These are phyloP conservation scores for Cucurbitaria berberidis DNA, from an alignment of 2,329 filamentous ascomycete genomes.

Conservation along the genomic window DNA sequence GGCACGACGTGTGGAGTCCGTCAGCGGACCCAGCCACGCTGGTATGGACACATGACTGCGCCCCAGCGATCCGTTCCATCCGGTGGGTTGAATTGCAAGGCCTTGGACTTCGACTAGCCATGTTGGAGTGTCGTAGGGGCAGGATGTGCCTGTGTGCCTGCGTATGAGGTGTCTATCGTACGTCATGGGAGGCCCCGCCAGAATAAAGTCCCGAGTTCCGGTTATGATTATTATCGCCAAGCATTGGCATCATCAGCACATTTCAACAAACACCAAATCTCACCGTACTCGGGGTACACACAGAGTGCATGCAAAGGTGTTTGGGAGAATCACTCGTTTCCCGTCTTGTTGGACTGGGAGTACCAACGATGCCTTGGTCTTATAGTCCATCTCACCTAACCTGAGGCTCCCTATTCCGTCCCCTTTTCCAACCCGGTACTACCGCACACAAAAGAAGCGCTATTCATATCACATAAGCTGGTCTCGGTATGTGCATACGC, in stretches of 20 bases:
- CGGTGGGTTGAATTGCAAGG: background rate
- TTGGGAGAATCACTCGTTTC: background rate
- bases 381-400: background rate
- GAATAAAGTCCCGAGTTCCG: background rate
- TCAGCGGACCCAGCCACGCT: constrained; percentile 13
- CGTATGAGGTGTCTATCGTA: background rate
- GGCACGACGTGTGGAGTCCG: constrained; percentile 6
- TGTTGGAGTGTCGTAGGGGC: background rate
- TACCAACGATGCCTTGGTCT: background rate
- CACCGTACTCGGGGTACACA: no score
- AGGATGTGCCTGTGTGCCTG: background rate
- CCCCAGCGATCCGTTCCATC: background rate
- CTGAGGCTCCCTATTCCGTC: background rate
- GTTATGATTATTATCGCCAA: constrained; percentile 1
- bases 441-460: background rate
- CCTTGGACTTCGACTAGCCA: background rate
- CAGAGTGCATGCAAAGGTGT: no score
- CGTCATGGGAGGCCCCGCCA: background rate
- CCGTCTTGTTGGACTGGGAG: background rate
- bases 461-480: background rate
- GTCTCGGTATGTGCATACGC: background rate
- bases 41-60: background rate
- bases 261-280: no score
- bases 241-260: background rate
- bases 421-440: background rate